Evolutionary conservation across 2,329 filamentous ascomycete species (phyloP), one percentile per base, ranked within the genome.

Genomic region (Claviceps sp.): DNA sequence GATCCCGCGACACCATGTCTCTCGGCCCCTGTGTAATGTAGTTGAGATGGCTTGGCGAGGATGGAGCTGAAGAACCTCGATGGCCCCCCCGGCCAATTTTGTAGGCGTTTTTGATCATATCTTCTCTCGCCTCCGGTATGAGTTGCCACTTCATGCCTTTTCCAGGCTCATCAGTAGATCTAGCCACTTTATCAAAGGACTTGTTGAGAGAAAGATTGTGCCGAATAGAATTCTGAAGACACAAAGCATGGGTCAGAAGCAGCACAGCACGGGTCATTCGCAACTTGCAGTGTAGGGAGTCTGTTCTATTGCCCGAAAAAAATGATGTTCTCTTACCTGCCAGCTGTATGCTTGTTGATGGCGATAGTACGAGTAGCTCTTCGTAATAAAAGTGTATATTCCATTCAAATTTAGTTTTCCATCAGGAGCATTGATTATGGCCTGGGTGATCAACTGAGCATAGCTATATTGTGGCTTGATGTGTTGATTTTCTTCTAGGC

Each of bases 131-230:
- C 56, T 94, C 87, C 1, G 87, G 78, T 4, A 88, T 82, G 62
- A 98, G 90, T 68, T 91, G 88, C 93, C 93, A 98, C 65, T 97
- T 97, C 89, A 96, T 97, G 30, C 93, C 93, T 66, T 98, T 98
- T 13, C 93, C 93, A 22, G 93, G 93, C 65, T 98, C 93, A 60
- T 97, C 89, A 0, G 89, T 95, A 16, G 87, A 84, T 47, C 93
- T 84, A 3, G 93, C 87, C 8, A 95, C 86, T 67, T 98, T 98
- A 60, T 89, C 84, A 62, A 98, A 98, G 0, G 85, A 82, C 65
- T 96, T 95, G 67, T 95, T 97, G 43, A 98, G 71, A 1, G 93
- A 97, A 14, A 98, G 70, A 60, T 98, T 98, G 66, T 98, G 93
- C 13, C 93, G 84, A 58, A 98, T 98, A 0, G 89, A 96, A 66